These are phyloP conservation scores for Trichophyton schoenleinii DNA, from an alignment of 2,329 filamentous ascomycete genomes.

Conservation along the genomic window DNA sequence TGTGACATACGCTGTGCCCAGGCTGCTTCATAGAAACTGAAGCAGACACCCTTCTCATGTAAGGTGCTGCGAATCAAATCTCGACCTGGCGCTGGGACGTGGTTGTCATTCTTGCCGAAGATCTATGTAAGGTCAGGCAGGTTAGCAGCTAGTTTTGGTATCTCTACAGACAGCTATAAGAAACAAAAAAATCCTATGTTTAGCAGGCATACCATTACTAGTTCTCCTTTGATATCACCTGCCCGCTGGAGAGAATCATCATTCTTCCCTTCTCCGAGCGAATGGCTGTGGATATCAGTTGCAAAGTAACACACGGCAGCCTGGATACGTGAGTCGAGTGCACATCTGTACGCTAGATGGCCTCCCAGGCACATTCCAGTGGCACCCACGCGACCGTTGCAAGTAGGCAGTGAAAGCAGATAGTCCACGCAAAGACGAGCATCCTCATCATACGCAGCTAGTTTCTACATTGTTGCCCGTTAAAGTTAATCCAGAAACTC, in stretches of 20 bases:
- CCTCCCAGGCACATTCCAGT: conserved; percentile 92
- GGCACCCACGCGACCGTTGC: conserved; percentile 65
- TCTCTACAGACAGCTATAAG: neutral
- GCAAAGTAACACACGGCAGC: conserved; percentile 82
- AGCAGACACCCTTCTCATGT: conserved; percentile 59
- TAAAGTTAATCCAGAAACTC: neutral
- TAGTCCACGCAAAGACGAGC: conserved; percentile 55
- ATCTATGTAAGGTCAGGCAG: conserved; percentile 40
- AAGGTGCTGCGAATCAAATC: conserved; percentile 74
- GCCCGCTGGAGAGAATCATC: conserved; percentile 52
- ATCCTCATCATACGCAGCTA: conserved; percentile 78
- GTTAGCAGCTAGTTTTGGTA: too few relatives aligned
- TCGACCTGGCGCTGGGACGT: conserved; percentile 70
- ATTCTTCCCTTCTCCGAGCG: conserved; percentile 55
- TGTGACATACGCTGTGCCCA: conserved; percentile 61
- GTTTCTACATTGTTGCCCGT: conserved; percentile 42
- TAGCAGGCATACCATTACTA: conserved; percentile 51
- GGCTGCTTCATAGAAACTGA: conserved; percentile 80
- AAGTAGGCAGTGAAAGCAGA: conserved; percentile 59
- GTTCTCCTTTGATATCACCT: conserved; percentile 59
- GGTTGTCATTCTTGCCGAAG: conserved; percentile 81
- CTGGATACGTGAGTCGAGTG: conserved; percentile 62
- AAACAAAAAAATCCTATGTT: too few relatives aligned
- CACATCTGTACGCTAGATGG: conserved; percentile 63
- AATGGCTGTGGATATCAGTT: conserved; percentile 73